Evolutionary conservation across 169 alveolate genomes (phyloP).

Genomic region (Cyclospora cayetanensis): DNA sequence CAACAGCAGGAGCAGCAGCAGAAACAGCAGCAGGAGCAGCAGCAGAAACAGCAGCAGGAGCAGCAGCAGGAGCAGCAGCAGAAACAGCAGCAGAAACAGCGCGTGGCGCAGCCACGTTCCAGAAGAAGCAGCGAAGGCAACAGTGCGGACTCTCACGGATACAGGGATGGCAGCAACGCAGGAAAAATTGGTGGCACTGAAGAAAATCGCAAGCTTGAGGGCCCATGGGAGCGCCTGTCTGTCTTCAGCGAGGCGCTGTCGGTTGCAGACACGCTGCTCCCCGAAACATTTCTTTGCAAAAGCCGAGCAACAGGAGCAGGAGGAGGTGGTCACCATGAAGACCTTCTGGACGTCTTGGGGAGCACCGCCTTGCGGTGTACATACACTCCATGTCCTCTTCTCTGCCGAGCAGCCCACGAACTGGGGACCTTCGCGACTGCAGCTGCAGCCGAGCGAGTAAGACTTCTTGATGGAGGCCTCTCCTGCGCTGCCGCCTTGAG

Average conservation of each 20-base stretch:
- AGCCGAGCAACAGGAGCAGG: slow-evolving; percentile 3
- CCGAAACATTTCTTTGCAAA: neutral
- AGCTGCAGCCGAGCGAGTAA: slow-evolving; percentile 17
- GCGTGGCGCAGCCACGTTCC: neutral
- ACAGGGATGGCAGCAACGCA: neutral
- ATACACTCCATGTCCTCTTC: slow-evolving; percentile 12
- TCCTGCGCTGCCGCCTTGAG: no score
- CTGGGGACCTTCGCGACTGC: slow-evolving; percentile 16
- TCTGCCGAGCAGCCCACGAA: neutral
- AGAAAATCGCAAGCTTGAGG: neutral
- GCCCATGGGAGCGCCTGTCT: neutral
- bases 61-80: no score
- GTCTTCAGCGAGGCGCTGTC: neutral
- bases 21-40: neutral
- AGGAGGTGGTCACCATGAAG: neutral
- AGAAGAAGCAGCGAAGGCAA: neutral
- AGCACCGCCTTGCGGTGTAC: slow-evolving; percentile 12
- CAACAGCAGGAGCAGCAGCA: slow-evolving; percentile 4
- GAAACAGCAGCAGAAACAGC: neutral
- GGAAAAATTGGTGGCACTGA: neutral
- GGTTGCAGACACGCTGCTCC: neutral
- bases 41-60: neutral
- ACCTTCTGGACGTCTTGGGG: neutral
- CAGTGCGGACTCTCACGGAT: neutral
- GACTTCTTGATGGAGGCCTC: neutral